phyloP scores from a whole-genome alignment of 441 rosid species.

The Pelargonium citronellum region DNA sequence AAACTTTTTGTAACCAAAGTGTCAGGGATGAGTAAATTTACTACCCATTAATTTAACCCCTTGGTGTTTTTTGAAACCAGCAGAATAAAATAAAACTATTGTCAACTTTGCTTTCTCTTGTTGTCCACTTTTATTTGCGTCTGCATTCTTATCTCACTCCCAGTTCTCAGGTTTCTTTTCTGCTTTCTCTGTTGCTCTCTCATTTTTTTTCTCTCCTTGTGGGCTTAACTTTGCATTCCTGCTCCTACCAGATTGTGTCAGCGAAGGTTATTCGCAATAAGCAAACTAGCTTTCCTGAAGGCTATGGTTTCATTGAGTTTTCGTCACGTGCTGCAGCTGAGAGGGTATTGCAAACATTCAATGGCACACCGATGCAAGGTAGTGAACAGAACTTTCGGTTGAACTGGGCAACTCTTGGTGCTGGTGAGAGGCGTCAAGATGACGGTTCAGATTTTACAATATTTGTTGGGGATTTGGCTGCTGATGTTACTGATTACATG shows the following conservation, averaged over 20 bases:
- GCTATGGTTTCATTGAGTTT: slow-evolving; percentile 66
- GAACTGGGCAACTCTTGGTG: slow-evolving; percentile 68
- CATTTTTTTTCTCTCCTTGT: neutral
- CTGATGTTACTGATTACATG: slow-evolving; percentile 66
- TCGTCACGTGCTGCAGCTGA: slow-evolving; percentile 47
- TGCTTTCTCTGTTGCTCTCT: too few species aligned
- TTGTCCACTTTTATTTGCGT: neutral
- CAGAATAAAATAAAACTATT: too few species aligned
- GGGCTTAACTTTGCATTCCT: neutral
- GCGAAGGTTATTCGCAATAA: slow-evolving; percentile 67
- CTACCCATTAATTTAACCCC: too few species aligned
- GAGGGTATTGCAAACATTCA: slow-evolving; percentile 50
- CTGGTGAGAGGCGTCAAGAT: slow-evolving; percentile 62
- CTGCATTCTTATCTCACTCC: neutral
- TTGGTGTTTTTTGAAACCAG: too few species aligned
- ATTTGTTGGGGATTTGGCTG: slow-evolving; percentile 76
- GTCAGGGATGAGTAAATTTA: too few species aligned
- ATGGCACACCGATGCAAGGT: slow-evolving; percentile 58
- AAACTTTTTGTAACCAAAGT: too few species aligned
- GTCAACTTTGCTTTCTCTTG: too few species aligned
- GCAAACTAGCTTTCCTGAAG: slow-evolving; percentile 54
- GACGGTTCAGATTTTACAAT: slow-evolving; percentile 60
- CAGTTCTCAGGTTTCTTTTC: neutral
- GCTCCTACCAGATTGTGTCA: slow-evolving; percentile 33
- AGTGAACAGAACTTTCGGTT: slow-evolving; percentile 59